Conservation (phyloP, 1,284 basidiomycete genomes). For the Ceratobasidium sp. region DNA sequence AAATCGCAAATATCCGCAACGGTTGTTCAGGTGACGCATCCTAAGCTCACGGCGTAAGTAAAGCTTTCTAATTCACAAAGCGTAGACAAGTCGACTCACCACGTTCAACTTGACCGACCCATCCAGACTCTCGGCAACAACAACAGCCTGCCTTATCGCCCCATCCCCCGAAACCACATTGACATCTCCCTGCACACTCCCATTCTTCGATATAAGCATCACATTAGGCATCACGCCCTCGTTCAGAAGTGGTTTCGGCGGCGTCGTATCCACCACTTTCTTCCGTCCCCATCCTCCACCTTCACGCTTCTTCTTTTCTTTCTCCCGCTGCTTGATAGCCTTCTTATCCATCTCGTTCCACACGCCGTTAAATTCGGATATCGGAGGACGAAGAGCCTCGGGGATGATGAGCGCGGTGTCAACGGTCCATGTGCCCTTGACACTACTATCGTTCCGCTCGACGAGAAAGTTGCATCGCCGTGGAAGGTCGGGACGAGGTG, state of each 20-base stretch:
- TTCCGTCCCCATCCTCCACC: slow-evolving; percentile 31
- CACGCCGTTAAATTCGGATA: slow-evolving; percentile 28
- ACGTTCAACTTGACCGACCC: slow-evolving; percentile 34
- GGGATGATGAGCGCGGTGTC: slow-evolving; percentile 26
- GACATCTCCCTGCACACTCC: slow-evolving; percentile 28
- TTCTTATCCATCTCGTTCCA: slow-evolving; percentile 43
- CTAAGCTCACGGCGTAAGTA: neutral
- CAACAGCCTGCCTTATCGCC: neutral
- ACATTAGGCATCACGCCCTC: slow-evolving; percentile 35
- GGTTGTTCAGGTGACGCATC: neutral
- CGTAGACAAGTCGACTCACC: slow-evolving; percentile 1
- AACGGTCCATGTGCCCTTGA: slow-evolving; percentile 19
- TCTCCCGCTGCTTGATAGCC: slow-evolving; percentile 22
- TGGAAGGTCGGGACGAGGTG: neutral
- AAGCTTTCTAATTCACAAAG: neutral
- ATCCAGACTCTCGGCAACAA: slow-evolving; percentile 34
- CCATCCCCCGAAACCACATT: slow-evolving; percentile 7
- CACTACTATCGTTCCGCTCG: slow-evolving; percentile 17
- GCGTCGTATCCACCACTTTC: slow-evolving; percentile 12
- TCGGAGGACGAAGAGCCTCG: slow-evolving; percentile 13
- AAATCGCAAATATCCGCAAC: slow-evolving; percentile 20
- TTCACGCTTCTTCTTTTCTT: slow-evolving; percentile 28
- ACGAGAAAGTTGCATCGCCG: slow-evolving; percentile 13
- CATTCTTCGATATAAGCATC: slow-evolving; percentile 30
- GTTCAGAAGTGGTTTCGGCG: slow-evolving; percentile 21